phyloP scores from a whole-genome alignment of 2,329 filamentous ascomycete genomes.

The Onygena corvina region DNA sequence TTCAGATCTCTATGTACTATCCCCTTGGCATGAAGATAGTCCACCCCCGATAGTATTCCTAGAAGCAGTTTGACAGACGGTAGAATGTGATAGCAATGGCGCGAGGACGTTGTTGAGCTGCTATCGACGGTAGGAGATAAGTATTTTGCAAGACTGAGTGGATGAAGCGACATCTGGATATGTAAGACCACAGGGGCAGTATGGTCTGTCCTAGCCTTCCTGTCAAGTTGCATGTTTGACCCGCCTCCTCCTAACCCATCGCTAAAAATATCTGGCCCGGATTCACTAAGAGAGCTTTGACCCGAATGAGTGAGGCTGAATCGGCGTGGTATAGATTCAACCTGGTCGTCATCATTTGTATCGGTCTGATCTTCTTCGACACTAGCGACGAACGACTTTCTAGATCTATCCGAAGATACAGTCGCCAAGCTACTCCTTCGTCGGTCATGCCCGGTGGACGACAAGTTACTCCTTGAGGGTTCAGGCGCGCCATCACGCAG shows the following conservation, averaged over 20 bases:
- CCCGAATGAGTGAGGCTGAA: slow-evolving; percentile 23
- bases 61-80: slow-evolving; percentile 47
- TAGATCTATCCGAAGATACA: slow-evolving; percentile 12
- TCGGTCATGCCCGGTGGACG: background rate
- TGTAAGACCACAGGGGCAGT: slow-evolving; percentile 41
- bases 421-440: slow-evolving; percentile 9
- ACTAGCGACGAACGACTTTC: slow-evolving; percentile 11
- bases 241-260: slow-evolving; percentile 30
- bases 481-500: background rate
- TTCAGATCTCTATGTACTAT: slow-evolving; percentile 58
- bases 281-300: slow-evolving; percentile 27
- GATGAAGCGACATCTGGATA: slow-evolving; percentile 57
- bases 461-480: background rate
- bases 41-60: slow-evolving; percentile 49
- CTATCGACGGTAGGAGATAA: slow-evolving; percentile 31
- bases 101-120: slow-evolving; percentile 19
- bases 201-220: slow-evolving; percentile 8
- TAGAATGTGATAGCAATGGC: slow-evolving; percentile 52
- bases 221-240: slow-evolving; percentile 25
- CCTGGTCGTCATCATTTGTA: slow-evolving; percentile 35
- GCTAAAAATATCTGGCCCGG: slow-evolving; percentile 32
- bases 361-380: slow-evolving; percentile 15
- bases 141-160: slow-evolving; percentile 50
- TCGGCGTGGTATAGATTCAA: slow-evolving; percentile 39
- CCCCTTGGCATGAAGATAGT: slow-evolving; percentile 50